Evolutionary conservation across 768 basidiomycete genomes (phyloP), one percentile per base, ranked within the genome.

Genomic region (Mycena polygramma): DNA sequence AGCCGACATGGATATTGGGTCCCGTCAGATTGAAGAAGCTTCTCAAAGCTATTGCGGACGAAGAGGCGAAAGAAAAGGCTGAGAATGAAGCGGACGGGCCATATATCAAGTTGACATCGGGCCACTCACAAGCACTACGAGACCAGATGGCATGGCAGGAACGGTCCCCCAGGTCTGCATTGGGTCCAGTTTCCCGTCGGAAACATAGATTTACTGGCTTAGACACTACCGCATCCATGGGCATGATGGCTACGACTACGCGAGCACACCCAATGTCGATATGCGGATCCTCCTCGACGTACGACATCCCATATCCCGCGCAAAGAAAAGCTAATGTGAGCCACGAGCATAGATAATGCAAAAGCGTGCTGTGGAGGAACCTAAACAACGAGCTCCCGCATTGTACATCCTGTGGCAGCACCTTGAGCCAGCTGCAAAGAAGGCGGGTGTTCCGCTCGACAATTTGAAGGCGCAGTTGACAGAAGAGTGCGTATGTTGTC

Each of bases 221-320:
- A 65, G 63, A 20, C 57, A 59, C 22, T 66, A 66, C 15, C 65
- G 55, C 19, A 66, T 66, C 20, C 49, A 51, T 51, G 65, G 65
- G 1, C 65, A 66, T 24, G 65, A 66, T 24, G 65, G 65, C 35
- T 59, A 66, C 20, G 65, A 52, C 55, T 66, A 66, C 26, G 57
- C 57, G 10, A 48, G 9, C 7, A 66, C n/a, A n/a, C n/a, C n/a
- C n/a, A n/a, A n/a, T n/a, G n/a, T n/a, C 57, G 65, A 66, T 22
- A 66, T 66, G 48, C 22, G 57, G 37, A 37, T 66, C 24, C 49
- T 58, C 17, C 65, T 66, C 48, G 58, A 20, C 13, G 35, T 52
- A 22, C 19, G 55, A 30, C 4, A 11, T 10, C 9, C n/a, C 30
- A 52, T 20, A 26, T 39, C 24, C 35, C 20, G 36, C 9, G 17